A percentile compares a stretch with the other conserved stretches of the same genome.
phyloP scores from a whole-genome alignment of 176 grass and related monocot genomes.

The Juncus effusus region DNA sequence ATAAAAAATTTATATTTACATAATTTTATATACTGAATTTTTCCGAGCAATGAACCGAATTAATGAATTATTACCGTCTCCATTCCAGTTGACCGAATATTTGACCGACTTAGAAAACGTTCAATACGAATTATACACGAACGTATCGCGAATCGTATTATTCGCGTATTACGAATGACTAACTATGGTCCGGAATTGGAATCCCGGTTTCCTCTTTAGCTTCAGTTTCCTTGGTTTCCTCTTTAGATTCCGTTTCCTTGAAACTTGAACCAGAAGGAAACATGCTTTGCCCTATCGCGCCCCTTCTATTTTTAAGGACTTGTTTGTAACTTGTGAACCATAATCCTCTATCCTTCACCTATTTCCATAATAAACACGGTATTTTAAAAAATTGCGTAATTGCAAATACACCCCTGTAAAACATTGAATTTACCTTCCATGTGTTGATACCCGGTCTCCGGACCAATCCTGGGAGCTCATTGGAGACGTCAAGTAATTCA shows the following conservation, averaged over 20 bases:
- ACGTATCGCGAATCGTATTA: too few relatives aligned
- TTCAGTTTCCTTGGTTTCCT: constrained; percentile 29
- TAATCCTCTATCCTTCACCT: constrained; percentile 84
- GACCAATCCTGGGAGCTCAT: constrained; percentile 61
- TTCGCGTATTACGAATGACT: too few relatives aligned
- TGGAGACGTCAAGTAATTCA: constrained; percentile 85
- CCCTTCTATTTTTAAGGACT: constrained; percentile 65
- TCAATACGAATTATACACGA: too few relatives aligned
- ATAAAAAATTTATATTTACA: too few relatives aligned
- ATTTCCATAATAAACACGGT: neutral
- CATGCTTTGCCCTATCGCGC: constrained; percentile 70
- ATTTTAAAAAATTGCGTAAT: neutral
- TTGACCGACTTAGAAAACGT: too few relatives aligned
- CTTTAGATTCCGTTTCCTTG: constrained; percentile 29
- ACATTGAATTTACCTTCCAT: constrained; percentile 75
- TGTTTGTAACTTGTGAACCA: constrained; percentile 82
- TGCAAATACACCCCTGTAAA: neutral
- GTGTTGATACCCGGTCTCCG: constrained; percentile 73
- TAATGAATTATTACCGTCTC: too few relatives aligned
- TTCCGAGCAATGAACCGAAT: too few relatives aligned
- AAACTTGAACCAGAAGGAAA: constrained; percentile 79
- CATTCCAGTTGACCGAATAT: too few relatives aligned
- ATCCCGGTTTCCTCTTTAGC: neutral
- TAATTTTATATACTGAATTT: too few relatives aligned
- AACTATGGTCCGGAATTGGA: too few relatives aligned